A percentile compares a stretch with the other conserved stretches of the same genome.
Conservation (phyloP, 768 basidiomycete genomes). For the Favolaschia claudopus region DNA sequence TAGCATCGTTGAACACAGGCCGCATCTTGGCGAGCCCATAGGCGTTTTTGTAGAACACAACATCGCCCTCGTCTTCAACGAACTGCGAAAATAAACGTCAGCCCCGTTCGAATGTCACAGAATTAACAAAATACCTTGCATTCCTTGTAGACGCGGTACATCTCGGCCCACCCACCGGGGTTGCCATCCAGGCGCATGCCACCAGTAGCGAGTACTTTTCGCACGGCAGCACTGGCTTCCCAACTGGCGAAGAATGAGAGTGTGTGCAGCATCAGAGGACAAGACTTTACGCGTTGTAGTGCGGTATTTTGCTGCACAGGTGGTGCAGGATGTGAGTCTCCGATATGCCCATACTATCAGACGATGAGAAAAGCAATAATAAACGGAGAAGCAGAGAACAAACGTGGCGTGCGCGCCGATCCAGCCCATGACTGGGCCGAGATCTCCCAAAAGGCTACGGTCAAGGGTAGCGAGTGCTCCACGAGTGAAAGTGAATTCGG, state of each 20-base stretch:
- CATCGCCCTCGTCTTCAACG: constrained; percentile 92
- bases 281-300: constrained; percentile 77
- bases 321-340: constrained; percentile 96
- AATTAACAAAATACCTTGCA: constrained; percentile 64
- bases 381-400: constrained; percentile 6
- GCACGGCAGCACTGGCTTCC: constrained; percentile 90
- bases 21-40: constrained; percentile 76
- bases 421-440: constrained; percentile 82
- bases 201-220: constrained; percentile 71
- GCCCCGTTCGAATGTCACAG: background rate
- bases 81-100: constrained; percentile 53
- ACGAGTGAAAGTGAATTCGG: constrained; percentile 91
- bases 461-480: constrained; percentile 94
- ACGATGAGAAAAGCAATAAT: background rate
- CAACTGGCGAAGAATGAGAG: constrained; percentile 55
- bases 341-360: constrained; percentile 67
- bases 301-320: constrained; percentile 94
- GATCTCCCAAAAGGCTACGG: constrained; percentile 79
- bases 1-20: constrained; percentile 68
- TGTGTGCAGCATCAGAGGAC: background rate
- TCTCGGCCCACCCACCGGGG: constrained; percentile 83
- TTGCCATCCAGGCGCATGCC: constrained; percentile 71
- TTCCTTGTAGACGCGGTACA: constrained; percentile 76
- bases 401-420: constrained; percentile 87
- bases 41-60: constrained; percentile 92